Base-by-base conservation (phyloP, 768 basidiomycete genomes). In the Chalciporus sphaerocephalus region DNA sequence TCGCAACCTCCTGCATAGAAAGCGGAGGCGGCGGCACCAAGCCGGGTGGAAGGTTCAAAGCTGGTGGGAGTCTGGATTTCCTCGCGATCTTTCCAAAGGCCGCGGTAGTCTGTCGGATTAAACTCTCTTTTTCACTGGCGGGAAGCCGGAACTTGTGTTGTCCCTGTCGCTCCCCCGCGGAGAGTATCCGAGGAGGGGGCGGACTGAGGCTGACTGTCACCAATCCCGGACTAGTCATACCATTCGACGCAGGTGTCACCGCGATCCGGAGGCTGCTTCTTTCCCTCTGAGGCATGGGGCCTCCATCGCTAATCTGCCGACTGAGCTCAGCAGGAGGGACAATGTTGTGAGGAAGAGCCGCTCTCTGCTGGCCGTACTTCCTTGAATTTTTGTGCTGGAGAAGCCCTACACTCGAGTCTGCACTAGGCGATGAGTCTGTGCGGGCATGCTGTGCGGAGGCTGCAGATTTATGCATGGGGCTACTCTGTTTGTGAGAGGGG, bases 281-380 rank as follows among this genome's bases (percentile, higher is more conserved):
- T 27, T 37, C 50, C 48, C 20, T 58, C 42, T 11, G 64, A 51
- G 33, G 59, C 61, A 34, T 66, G 10, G 38, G 28, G n/a, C 16
- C 10, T 11, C n/a, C 27, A 10, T 25, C 30, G 30, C 15, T 32
- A 32, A 57, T 17, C 42, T 48, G 60, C 30, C 47, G 55, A 39
- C 41, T 39, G 35, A 50, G 39, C 42, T 46, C 38, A 8, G 40
- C 34, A 32, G 50, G 43, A 23, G 48, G 42, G 16, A 45, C 28
- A 23, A 51, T 44, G 23, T 10, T 2, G 15, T 39, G 35, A 12
- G 21, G 20, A 23, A 35, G 16, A 9, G 10, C 15, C 12, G 34
- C 37, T 36, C 48, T 51, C 22, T 13, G 38, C 16, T 35, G 38
- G n/a, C 35, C 39, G 20, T 47, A 46, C 24, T 46, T 20, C 30